A percentile compares a stretch with the other conserved stretches of the same genome.
These are phyloP conservation scores for Micromonas commoda DNA, from an alignment of 139 green algal genomes.

Conservation along the genomic window DNA sequence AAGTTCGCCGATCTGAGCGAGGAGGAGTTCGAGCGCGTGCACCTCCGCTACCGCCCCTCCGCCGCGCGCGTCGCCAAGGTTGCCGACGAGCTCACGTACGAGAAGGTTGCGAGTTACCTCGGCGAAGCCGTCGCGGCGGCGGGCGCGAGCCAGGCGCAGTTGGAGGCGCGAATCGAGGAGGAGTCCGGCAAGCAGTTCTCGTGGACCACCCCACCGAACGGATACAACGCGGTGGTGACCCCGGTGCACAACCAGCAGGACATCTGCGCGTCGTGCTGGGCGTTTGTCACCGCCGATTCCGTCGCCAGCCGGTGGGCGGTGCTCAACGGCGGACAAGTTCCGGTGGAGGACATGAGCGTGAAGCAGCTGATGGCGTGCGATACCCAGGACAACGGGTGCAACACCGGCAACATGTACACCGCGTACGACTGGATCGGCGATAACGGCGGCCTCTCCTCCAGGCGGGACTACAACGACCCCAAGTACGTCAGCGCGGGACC, in stretches of 20 bases:
- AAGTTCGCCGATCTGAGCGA: not conserved
- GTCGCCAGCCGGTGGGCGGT: slow-evolving; percentile 3
- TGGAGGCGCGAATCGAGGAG: not conserved
- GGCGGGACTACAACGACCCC: not conserved
- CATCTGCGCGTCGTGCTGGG: slow-evolving; percentile 25
- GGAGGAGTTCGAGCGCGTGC: not conserved
- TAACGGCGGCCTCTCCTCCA: not conserved
- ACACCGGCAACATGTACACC: slow-evolving; percentile 23
- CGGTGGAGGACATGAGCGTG: no score
- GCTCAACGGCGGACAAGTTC: not conserved
- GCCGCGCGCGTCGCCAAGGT: not conserved
- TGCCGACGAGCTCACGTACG: not conserved
- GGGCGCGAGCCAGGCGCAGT: not conserved
- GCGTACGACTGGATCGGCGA: slow-evolving; percentile 3
- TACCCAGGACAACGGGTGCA: slow-evolving; percentile 1
- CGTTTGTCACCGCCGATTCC: slow-evolving; percentile 21
- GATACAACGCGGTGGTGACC: not conserved
- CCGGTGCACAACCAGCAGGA: slow-evolving; percentile 4
- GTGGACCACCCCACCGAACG: not conserved
- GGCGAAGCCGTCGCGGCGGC: not conserved
- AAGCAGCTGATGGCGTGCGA: slow-evolving; percentile 24
- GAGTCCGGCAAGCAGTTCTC: slow-evolving; percentile 1
- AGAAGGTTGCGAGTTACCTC: not conserved
- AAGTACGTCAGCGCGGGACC: not conserved
- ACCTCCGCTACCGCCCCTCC: not conserved